Percentiles rank a stretch among this genome's conserved stretches.
phyloP scores from a whole-genome alignment of 768 basidiomycete genomes.

The Boletus coccyginus region DNA sequence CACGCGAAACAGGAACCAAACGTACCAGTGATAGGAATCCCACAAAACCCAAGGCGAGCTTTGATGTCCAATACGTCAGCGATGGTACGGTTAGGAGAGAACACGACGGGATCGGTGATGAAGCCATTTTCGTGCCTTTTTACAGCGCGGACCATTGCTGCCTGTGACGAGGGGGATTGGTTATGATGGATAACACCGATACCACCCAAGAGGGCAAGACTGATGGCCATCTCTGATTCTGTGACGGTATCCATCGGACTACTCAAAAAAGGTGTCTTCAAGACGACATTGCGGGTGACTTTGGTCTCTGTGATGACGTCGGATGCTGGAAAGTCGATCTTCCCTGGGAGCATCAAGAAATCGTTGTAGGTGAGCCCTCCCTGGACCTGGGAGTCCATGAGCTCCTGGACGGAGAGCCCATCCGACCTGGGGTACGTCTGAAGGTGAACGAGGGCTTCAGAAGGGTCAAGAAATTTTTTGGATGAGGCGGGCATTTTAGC shows the following conservation, averaged over 20 bases:
- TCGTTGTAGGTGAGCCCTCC: slow-evolving; percentile 98
- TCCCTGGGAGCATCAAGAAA: slow-evolving; percentile 90
- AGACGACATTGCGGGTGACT: slow-evolving; percentile 84
- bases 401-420: slow-evolving; percentile 80
- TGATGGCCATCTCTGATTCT: slow-evolving; percentile 90
- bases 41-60: slow-evolving; percentile 87
- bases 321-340: slow-evolving; percentile 87
- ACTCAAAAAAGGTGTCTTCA: slow-evolving; percentile 96
- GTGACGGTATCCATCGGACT: slow-evolving; percentile 99
- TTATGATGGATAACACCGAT: slow-evolving; percentile 99
- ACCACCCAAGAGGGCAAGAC: slow-evolving; percentile 92
- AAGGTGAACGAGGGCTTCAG: slow-evolving; percentile 74
- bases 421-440: slow-evolving; percentile 66
- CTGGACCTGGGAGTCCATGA: slow-evolving; percentile 83
- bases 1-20: slow-evolving; percentile 17
- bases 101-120: slow-evolving; percentile 90
- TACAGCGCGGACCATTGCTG: slow-evolving; percentile 95
- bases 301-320: slow-evolving; percentile 80
- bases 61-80: slow-evolving; percentile 94
- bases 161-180: slow-evolving; percentile 78
- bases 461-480: slow-evolving; percentile 56
- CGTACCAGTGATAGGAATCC: slow-evolving; percentile 96
- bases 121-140: slow-evolving; percentile 99
- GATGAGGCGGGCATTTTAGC: slow-evolving; percentile 36
- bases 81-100: slow-evolving; percentile 73